Conservation (phyloP, 768 basidiomycete genomes). For the Russula abietina region DNA sequence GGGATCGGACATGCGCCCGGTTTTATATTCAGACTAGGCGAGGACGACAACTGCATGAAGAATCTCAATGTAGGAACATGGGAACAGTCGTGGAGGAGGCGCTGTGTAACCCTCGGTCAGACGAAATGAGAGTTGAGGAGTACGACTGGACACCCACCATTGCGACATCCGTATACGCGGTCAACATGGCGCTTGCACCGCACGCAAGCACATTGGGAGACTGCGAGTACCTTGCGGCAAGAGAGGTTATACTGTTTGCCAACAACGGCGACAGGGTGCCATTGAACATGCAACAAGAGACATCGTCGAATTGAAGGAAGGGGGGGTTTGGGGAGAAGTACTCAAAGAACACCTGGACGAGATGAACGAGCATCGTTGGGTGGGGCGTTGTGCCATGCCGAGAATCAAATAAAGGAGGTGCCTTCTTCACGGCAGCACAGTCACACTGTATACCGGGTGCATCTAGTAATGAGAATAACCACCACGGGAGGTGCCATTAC, state of each 20-base stretch:
- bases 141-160: neutral
- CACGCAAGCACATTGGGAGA: too few relatives aligned
- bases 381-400: slow-evolving; percentile 59
- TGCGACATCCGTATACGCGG: too few relatives aligned
- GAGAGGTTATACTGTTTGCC: slow-evolving; percentile 35
- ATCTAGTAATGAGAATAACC: slow-evolving; percentile 24
- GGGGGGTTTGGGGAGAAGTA: slow-evolving; percentile 57
- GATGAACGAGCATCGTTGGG: slow-evolving; percentile 61
- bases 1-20: slow-evolving; percentile 47
- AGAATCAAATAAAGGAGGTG: slow-evolving; percentile 53
- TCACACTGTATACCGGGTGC: slow-evolving; percentile 20
- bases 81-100: slow-evolving; percentile 45
- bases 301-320: too few relatives aligned
- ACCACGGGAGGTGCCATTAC: slow-evolving; percentile 13
- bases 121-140: neutral
- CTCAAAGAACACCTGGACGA: slow-evolving; percentile 68
- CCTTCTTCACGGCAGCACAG: slow-evolving; percentile 25
- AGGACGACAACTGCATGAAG: slow-evolving; percentile 68
- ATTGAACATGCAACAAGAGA: slow-evolving; percentile 55
- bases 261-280: slow-evolving; percentile 33
- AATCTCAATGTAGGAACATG: slow-evolving; percentile 62
- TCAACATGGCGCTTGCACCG: too few relatives aligned
- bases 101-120: slow-evolving; percentile 29
- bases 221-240: slow-evolving; percentile 26
- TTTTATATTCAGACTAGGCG: slow-evolving; percentile 71